A percentile compares a stretch with the other conserved stretches of the same genome.
These are phyloP conservation scores for Coemansia sp. DNA, from an alignment of 192 early-diverging fungal species.

Conservation along the genomic window DNA sequence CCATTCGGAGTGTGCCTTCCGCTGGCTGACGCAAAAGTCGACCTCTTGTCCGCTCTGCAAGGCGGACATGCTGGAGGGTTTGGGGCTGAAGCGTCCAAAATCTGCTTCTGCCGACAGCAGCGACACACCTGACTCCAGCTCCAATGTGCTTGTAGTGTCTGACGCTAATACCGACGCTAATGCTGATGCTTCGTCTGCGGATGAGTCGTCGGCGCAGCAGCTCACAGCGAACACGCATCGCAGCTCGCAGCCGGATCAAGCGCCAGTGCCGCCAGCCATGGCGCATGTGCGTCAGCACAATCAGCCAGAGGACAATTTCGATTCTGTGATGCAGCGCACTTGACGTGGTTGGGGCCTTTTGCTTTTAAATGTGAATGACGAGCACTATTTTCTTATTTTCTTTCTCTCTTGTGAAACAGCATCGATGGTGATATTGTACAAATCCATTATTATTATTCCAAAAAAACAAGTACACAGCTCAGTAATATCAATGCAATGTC, in stretches of 20 bases:
- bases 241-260: background rate
- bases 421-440: background rate
- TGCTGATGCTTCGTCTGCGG: background rate
- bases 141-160: background rate
- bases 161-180: slow-evolving; percentile 5
- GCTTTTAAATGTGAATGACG: background rate
- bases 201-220: background rate
- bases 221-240: background rate
- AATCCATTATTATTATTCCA: background rate
- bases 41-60: slow-evolving; percentile 45
- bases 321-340: background rate
- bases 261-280: background rate
- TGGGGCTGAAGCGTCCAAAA: slow-evolving; percentile 17
- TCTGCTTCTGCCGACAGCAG: slow-evolving; percentile 4
- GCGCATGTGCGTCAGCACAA: background rate
- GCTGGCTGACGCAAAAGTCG: slow-evolving; percentile 44
- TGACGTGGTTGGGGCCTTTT: background rate
- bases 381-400: background rate
- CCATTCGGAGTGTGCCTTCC: slow-evolving; percentile 34
- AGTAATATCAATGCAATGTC: no score
- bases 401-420: no score
- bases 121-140: slow-evolving; percentile 4
- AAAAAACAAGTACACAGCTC: background rate
- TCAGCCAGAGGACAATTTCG: background rate
- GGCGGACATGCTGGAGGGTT: slow-evolving; percentile 27